These are phyloP conservation scores for Taiwanofungus camphoratus DNA, from an alignment of 1,284 basidiomycete species.

Conservation along the genomic window DNA sequence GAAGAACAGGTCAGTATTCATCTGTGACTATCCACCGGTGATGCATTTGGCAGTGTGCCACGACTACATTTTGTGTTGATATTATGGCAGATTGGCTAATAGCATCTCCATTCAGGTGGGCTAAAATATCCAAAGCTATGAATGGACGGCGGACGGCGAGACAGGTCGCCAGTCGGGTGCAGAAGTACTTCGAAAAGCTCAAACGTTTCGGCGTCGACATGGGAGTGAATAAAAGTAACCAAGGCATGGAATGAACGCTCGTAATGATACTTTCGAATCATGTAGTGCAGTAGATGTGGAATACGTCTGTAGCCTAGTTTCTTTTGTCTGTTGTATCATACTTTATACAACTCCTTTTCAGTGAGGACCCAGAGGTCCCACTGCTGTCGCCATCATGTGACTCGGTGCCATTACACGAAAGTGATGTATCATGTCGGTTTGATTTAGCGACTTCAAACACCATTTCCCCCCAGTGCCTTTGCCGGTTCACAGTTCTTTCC, in stretches of 20 bases:
- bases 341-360: no score
- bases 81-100: no score
- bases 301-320: no score
- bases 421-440: no score
- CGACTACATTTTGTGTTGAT: neutral
- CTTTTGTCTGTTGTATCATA: no score
- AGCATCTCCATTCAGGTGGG: slow-evolving; percentile 50
- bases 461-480: no score
- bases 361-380: no score
- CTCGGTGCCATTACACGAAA: no score
- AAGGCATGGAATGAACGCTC: slow-evolving; percentile 6
- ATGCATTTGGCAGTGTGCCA: neutral
- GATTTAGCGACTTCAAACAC: no score
- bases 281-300: no score
- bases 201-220: slow-evolving; percentile 58
- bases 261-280: no score
- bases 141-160: slow-evolving; percentile 65
- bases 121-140: slow-evolving; percentile 77
- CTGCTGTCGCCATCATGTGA: no score
- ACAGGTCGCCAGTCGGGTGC: slow-evolving; percentile 80
- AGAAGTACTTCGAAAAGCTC: slow-evolving; percentile 80
- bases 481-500: neutral
- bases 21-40: neutral
- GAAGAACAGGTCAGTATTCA: slow-evolving; percentile 60
- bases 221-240: slow-evolving; percentile 18